Conservation (phyloP, 2,329 filamentous ascomycete genomes). For the Neofusicoccum sp. region DNA sequence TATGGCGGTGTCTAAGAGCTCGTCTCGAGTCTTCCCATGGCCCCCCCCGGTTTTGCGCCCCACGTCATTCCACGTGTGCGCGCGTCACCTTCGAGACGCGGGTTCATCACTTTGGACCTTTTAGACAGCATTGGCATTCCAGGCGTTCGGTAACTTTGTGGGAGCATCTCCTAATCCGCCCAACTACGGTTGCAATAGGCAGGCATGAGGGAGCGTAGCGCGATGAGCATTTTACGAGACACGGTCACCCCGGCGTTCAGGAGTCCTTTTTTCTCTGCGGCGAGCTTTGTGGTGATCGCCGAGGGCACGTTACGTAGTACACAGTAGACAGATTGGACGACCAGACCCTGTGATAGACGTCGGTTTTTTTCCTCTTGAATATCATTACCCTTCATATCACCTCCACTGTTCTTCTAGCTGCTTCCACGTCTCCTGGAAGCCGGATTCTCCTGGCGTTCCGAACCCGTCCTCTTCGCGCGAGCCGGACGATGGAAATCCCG, state of each 20-base stretch:
- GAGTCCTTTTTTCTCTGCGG: not conserved
- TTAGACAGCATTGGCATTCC: slow-evolving; percentile 7
- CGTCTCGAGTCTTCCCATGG: not conserved
- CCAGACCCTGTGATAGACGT: not conserved
- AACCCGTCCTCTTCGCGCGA: too few species aligned
- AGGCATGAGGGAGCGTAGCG: not conserved
- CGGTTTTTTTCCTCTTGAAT: slow-evolving; percentile 1
- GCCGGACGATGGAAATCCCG: not conserved
- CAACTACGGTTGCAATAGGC: not conserved
- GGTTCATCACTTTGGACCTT: not conserved
- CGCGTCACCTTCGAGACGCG: not conserved
- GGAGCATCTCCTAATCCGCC: not conserved
- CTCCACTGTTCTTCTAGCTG: not conserved
- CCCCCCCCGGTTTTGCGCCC: not conserved
- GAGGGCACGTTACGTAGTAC: slow-evolving; percentile 1
- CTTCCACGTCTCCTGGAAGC: not conserved
- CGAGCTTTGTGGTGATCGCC: not conserved
- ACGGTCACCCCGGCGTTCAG: not conserved
- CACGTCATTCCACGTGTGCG: not conserved
- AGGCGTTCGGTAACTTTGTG: slow-evolving; percentile 1
- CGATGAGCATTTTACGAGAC: slow-evolving; percentile 10
- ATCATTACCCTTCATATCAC: slow-evolving; percentile 1
- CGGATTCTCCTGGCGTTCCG: not conserved
- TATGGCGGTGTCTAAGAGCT: slow-evolving; percentile 17
- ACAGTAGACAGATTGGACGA: slow-evolving; percentile 2